Conservation (phyloP, 1,139 yeast species). For the Blastobotrys capitulatus region DNA sequence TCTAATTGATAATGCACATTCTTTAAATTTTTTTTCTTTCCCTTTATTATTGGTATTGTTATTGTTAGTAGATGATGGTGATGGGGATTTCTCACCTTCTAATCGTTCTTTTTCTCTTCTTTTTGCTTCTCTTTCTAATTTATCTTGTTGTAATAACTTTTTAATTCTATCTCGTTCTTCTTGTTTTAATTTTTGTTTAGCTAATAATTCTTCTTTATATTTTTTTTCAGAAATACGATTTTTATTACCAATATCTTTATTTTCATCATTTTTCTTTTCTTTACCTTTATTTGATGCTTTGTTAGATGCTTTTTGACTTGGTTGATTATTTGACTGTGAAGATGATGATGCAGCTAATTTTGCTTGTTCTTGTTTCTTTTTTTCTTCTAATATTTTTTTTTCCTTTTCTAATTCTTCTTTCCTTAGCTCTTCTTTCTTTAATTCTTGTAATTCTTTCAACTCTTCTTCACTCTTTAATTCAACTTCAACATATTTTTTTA, state of each 20-base stretch:
- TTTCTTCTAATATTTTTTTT: constrained; percentile 35
- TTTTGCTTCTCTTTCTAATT: neutral
- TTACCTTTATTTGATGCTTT: neutral
- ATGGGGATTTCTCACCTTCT: neutral
- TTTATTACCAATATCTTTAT: neutral
- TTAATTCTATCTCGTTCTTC: neutral
- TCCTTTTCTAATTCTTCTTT: constrained; percentile 40
- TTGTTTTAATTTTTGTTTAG: neutral
- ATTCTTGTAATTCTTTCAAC: no score
- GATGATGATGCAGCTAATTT: neutral
- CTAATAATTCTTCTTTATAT: neutral
- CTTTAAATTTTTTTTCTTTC: constrained; percentile 15
- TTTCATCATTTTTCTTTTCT: neutral
- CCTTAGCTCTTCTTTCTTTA: neutral
- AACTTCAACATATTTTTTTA: neutral
- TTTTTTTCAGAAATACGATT: neutral
- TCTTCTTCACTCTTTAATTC: neutral
- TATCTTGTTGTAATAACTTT: neutral
- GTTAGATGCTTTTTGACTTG: no score
- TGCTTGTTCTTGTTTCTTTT: neutral
- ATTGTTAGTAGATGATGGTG: neutral
- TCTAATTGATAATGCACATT: constrained; percentile 46
- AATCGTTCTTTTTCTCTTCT: neutral
- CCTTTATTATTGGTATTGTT: neutral
- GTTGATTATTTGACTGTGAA: no score